These are phyloP conservation scores for Rhodotorula sp. DNA, from an alignment of 1,284 basidiomycete genomes.

Conservation along the genomic window DNA sequence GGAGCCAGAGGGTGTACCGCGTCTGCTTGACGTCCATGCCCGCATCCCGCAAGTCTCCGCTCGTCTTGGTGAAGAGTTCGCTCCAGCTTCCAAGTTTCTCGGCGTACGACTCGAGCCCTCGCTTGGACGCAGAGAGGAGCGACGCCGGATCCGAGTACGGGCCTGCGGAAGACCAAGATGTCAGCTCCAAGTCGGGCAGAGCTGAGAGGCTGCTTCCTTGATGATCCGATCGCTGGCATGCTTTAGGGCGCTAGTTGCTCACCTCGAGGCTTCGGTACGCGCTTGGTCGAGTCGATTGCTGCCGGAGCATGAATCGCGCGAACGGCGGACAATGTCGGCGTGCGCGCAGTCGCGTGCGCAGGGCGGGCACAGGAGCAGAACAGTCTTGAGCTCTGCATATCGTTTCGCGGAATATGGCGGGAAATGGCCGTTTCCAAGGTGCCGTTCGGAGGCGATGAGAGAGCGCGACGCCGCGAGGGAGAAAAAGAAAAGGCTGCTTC, in stretches of 20 bases:
- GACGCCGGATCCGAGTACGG: conserved; percentile 13
- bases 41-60: conserved; percentile 17
- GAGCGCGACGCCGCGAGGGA: no score
- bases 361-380: neutral
- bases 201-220: no score
- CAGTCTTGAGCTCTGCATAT: no score
- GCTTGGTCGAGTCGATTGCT: conserved; percentile 2
- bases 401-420: neutral
- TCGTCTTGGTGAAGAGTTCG: conserved; percentile 20
- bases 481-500: no score
- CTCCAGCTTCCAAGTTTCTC: conserved; percentile 28
- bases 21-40: conserved; percentile 32
- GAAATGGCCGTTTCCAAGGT: neutral
- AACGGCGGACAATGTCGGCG: neutral
- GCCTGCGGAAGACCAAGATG: conserved; percentile 7
- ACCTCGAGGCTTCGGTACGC: conserved; percentile 27
- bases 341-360: neutral
- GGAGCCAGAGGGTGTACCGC: conserved; percentile 30
- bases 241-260: neutral
- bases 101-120: conserved; percentile 21
- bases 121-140: conserved; percentile 20
- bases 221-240: no score
- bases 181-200: neutral
- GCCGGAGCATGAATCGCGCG: conserved; percentile 27
- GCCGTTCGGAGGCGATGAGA: neutral